These are phyloP conservation scores for Ambrosiella beaveri DNA, from an alignment of 2,329 filamentous ascomycete species.

Conservation along the genomic window DNA sequence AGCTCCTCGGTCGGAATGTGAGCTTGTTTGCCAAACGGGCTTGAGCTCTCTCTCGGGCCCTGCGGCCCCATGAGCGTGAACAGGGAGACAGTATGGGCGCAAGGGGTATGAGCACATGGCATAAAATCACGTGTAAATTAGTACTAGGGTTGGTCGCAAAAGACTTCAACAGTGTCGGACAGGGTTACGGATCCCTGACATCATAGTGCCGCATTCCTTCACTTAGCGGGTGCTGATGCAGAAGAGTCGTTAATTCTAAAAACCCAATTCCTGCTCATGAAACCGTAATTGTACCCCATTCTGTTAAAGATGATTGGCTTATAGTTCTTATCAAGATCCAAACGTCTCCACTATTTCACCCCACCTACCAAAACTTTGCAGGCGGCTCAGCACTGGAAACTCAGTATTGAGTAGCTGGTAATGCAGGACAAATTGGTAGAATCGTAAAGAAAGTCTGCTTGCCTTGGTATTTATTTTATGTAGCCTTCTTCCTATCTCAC, in stretches of 20 bases:
- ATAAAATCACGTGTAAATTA: not conserved
- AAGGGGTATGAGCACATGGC: not conserved
- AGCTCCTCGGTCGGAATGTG: not conserved
- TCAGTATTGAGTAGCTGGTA: not conserved
- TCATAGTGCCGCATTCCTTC: not conserved
- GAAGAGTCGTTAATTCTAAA: not conserved
- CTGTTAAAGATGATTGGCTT: slow-evolving; percentile 11
- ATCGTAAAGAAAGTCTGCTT: too few relatives aligned
- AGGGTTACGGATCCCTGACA: not conserved
- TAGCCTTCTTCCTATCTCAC: too few relatives aligned
- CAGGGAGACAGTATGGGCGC: not conserved
- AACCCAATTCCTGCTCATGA: not conserved
- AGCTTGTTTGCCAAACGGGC: not conserved
- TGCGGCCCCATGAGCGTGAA: not conserved
- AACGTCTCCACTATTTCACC: slow-evolving; percentile 8
- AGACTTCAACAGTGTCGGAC: not conserved
- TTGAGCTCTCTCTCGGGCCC: not conserved
- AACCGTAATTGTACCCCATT: slow-evolving; percentile 2
- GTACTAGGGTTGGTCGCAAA: not conserved
- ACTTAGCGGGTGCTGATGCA: not conserved
- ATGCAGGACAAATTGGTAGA: not conserved
- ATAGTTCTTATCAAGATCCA: slow-evolving; percentile 9
- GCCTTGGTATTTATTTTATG: too few relatives aligned
- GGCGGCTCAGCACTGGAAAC: not conserved
- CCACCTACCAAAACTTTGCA: slow-evolving; percentile 12